Evolutionary conservation across 23 red algal species (phyloP).

Genomic region (Gracilaria vermiculophylla): DNA sequence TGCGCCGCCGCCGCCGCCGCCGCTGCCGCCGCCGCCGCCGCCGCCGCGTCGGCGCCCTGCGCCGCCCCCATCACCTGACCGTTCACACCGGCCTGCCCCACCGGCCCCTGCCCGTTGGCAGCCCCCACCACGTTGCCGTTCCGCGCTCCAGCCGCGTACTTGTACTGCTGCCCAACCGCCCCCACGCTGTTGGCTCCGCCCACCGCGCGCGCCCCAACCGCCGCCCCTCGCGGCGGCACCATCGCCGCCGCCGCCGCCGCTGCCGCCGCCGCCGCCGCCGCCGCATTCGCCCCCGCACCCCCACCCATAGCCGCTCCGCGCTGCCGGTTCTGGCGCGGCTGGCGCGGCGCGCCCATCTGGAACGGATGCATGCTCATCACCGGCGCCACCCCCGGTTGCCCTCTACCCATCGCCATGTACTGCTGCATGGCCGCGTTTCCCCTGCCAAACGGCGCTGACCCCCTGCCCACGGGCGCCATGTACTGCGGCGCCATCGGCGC

Average conservation of each 20-base stretch:
- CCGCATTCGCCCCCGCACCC: slow-evolving; percentile 1
- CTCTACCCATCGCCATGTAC: slow-evolving; percentile 73
- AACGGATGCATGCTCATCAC: slow-evolving; percentile 55
- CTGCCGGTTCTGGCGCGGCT: slow-evolving; percentile 70
- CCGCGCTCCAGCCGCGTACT: slow-evolving; percentile 75
- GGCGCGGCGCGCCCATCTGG: slow-evolving; percentile 32
- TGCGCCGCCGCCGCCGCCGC: not conserved
- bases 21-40: slow-evolving; percentile 12
- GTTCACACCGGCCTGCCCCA: not conserved
- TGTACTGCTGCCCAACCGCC: slow-evolving; percentile 59
- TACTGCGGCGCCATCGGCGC: slow-evolving; percentile 66
- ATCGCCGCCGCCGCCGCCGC: slow-evolving; percentile 23
- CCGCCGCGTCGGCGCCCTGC: not conserved
- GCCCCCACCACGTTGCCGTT: slow-evolving; percentile 49
- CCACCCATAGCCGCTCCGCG: slow-evolving; percentile 48
- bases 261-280: not conserved
- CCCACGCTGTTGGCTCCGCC: slow-evolving; percentile 16
- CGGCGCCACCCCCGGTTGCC: slow-evolving; percentile 55
- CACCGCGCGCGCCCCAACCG: slow-evolving; percentile 17
- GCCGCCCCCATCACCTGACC: slow-evolving; percentile 17
- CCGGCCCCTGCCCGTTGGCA: slow-evolving; percentile 20
- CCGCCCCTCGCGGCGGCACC: slow-evolving; percentile 24
- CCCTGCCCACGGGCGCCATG: slow-evolving; percentile 75
- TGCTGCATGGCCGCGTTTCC: slow-evolving; percentile 64
- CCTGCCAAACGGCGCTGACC: slow-evolving; percentile 33